Evolutionary conservation across 2,329 filamentous ascomycete species (phyloP).

Genomic region (Fusarium ambrosium): DNA sequence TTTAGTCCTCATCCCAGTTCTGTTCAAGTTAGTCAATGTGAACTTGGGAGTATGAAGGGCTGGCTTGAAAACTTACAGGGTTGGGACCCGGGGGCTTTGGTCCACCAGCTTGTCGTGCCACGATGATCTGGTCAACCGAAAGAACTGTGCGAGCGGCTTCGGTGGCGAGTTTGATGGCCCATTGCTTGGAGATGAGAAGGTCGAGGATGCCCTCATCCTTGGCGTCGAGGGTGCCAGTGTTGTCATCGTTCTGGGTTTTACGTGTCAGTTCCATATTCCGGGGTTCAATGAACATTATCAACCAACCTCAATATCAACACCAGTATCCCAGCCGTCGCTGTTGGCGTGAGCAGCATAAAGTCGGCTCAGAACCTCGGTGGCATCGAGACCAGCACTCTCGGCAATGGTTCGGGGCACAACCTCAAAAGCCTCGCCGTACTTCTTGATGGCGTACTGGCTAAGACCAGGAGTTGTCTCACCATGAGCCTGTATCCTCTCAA

Average conservation of each 20-base stretch:
- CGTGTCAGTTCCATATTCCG: slow-evolving; percentile 38
- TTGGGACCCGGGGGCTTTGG: slow-evolving; percentile 97
- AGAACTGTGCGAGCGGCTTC: slow-evolving; percentile 94
- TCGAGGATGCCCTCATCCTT: slow-evolving; percentile 92
- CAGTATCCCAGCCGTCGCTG: slow-evolving; percentile 88
- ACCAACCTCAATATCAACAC: slow-evolving; percentile 88
- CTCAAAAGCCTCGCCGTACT: slow-evolving; percentile 97
- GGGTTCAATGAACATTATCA: neutral
- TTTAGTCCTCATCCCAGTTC: slow-evolving; percentile 76
- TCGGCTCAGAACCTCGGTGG: slow-evolving; percentile 93
- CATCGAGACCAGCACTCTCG: slow-evolving; percentile 94
- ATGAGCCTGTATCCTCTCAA: slow-evolving; percentile 90
- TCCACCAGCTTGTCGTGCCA: slow-evolving; percentile 95
- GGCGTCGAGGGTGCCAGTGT: slow-evolving; percentile 86
- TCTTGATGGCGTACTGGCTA: slow-evolving; percentile 96
- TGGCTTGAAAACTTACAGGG: slow-evolving; percentile 64
- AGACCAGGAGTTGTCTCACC: slow-evolving; percentile 94
- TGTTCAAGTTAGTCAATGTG: slow-evolving; percentile 51
- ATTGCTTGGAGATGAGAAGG: slow-evolving; percentile 90
- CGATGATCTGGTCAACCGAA: slow-evolving; percentile 98
- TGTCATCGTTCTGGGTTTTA: slow-evolving; percentile 74
- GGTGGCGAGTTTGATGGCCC: slow-evolving; percentile 97
- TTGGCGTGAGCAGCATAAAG: slow-evolving; percentile 95
- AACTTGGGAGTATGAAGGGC: neutral
- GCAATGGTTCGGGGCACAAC: slow-evolving; percentile 94